Evolutionary conservation across 768 basidiomycete species (phyloP).

Genomic region (Crucibulum laeve): DNA sequence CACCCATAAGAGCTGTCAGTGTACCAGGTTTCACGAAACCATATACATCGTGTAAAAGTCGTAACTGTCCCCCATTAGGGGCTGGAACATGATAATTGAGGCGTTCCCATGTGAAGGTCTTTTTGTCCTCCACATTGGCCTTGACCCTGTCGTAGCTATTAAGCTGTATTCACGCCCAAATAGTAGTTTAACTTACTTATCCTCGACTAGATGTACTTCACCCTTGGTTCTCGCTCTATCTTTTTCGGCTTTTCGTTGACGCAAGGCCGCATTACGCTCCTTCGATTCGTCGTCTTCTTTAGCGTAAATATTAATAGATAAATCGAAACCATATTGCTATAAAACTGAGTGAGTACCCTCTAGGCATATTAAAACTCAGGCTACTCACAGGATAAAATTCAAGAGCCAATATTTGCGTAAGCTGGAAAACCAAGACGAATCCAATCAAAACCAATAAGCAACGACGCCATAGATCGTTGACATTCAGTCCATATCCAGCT

Average conservation of each 20-base stretch:
- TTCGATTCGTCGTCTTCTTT: slow-evolving; percentile 53
- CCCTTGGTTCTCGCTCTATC: slow-evolving; percentile 18
- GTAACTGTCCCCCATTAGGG: slow-evolving; percentile 49
- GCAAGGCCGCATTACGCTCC: slow-evolving; percentile 48
- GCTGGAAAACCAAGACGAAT: slow-evolving; percentile 66
- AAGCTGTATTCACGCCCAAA: neutral
- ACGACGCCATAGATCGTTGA: slow-evolving; percentile 56
- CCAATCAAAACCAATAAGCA: slow-evolving; percentile 69
- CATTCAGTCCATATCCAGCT: slow-evolving; percentile 45
- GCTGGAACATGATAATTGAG: slow-evolving; percentile 77
- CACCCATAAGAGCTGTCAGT: slow-evolving; percentile 88
- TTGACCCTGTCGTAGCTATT: neutral
- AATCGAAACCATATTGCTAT: slow-evolving; percentile 46
- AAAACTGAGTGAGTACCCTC: slow-evolving; percentile 7
- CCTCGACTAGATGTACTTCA: slow-evolving; percentile 6
- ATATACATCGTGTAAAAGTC: slow-evolving; percentile 69
- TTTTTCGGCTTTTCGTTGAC: slow-evolving; percentile 45
- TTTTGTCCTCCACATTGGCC: slow-evolving; percentile 24
- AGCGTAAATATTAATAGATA: slow-evolving; percentile 54
- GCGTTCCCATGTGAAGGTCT: slow-evolving; percentile 78
- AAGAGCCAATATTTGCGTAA: slow-evolving; percentile 62
- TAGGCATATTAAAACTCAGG: neutral
- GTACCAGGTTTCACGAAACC: slow-evolving; percentile 86
- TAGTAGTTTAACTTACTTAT: slow-evolving; percentile 5
- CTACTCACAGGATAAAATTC: slow-evolving; percentile 60